phyloP scores from a whole-genome alignment of 2,329 filamentous ascomycete species.

The Colletotrichum acutatum region DNA sequence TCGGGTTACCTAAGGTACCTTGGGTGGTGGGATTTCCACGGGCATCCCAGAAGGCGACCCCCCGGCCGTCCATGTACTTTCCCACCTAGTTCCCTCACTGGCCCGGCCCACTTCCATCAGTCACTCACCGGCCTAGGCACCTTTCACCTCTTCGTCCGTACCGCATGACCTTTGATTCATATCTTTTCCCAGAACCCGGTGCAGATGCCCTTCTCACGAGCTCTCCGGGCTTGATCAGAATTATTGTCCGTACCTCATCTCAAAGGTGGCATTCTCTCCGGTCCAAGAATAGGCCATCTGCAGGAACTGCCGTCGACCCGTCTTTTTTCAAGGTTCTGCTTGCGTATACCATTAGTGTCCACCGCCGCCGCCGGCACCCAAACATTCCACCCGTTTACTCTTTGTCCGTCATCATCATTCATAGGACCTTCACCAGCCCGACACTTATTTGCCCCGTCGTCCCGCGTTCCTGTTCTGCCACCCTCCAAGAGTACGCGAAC shows the following conservation, averaged over 20 bases:
- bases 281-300: not conserved
- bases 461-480: constrained; percentile 25
- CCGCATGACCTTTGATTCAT: constrained; percentile 34
- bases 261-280: not conserved
- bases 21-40: not conserved
- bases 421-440: not conserved
- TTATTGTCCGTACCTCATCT: not conserved
- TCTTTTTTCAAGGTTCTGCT: constrained; percentile 11
- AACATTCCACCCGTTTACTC: constrained; percentile 27
- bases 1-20: not conserved
- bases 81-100: constrained; percentile 6
- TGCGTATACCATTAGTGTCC: constrained; percentile 27
- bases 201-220: constrained; percentile 35
- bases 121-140: constrained; percentile 18
- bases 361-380: constrained; percentile 24
- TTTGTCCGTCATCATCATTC: constrained; percentile 33
- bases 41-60: not conserved
- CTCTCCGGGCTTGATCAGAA: constrained; percentile 21
- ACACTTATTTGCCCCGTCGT: constrained; percentile 23
- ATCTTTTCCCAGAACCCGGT: constrained; percentile 18
- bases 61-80: constrained; percentile 11
- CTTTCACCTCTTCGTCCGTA: constrained; percentile 24
- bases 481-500: not conserved
- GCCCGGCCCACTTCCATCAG: constrained; percentile 9
- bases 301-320: not conserved